Evolutionary conservation across 1,284 basidiomycete genomes (phyloP).

Genomic region (Austroboletus niveus): DNA sequence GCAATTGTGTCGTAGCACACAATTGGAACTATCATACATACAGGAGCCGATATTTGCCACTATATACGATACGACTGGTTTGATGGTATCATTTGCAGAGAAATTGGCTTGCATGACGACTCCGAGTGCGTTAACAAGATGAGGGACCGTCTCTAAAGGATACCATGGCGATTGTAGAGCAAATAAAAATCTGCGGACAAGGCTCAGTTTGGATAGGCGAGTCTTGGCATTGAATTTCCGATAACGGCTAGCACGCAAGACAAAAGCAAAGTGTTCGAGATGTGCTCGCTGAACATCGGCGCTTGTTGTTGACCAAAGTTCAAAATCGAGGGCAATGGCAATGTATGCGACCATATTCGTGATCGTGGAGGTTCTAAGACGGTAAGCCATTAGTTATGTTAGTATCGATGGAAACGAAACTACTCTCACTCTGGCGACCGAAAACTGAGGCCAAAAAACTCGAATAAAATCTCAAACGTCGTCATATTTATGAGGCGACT

Average conservation of each 20-base stretch:
- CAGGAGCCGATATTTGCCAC: slow-evolving; percentile 80
- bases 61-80: slow-evolving; percentile 82
- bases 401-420: not conserved
- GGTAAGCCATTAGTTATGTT: slow-evolving; percentile 5
- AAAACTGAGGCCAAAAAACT: slow-evolving; percentile 83
- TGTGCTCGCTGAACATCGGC: slow-evolving; percentile 73
- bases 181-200: slow-evolving; percentile 79
- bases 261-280: slow-evolving; percentile 76
- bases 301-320: slow-evolving; percentile 79
- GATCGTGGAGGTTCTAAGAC: slow-evolving; percentile 70
- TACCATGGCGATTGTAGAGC: slow-evolving; percentile 80
- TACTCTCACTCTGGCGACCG: slow-evolving; percentile 69
- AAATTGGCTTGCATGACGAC: slow-evolving; percentile 61
- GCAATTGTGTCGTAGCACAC: not conserved
- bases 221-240: slow-evolving; percentile 72
- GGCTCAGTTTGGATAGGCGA: slow-evolving; percentile 64
- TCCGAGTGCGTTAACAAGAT: slow-evolving; percentile 60
- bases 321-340: slow-evolving; percentile 84
- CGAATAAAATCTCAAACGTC: slow-evolving; percentile 75
- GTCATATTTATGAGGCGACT: slow-evolving; percentile 73
- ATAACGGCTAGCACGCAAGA: slow-evolving; percentile 72
- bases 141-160: slow-evolving; percentile 48
- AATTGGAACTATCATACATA: slow-evolving; percentile 31
- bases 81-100: slow-evolving; percentile 71
- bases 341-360: slow-evolving; percentile 82